A percentile compares a stretch with the other conserved stretches of the same genome.
Conservation (phyloP, 176 grass and related monocot genomes). For the Areca catechu region DNA sequence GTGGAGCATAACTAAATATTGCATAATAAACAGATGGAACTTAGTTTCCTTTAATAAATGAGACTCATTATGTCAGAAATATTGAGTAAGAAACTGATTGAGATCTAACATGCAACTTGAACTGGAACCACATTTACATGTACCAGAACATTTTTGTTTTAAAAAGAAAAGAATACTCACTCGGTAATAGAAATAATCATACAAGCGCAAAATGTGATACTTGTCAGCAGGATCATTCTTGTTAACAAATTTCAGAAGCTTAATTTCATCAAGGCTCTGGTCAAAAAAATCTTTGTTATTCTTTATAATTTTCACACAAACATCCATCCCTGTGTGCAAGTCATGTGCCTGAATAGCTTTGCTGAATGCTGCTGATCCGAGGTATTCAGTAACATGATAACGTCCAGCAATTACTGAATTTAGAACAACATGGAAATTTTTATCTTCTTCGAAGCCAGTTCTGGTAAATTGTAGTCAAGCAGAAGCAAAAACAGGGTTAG, state of each 20-base stretch:
- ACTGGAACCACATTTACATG: too few species aligned
- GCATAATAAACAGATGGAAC: too few species aligned
- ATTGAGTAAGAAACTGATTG: too few species aligned
- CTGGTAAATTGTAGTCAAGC: slow-evolving; percentile 33
- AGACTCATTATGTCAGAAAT: too few species aligned
- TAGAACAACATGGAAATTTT: slow-evolving; percentile 92
- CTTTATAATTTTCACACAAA: slow-evolving; percentile 99
- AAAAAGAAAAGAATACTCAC: slow-evolving; percentile 25
- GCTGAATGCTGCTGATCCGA: slow-evolving; percentile 97
- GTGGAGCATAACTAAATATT: too few species aligned
- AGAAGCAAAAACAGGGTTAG: slow-evolving; percentile 22
- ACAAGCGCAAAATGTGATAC: slow-evolving; percentile 85
- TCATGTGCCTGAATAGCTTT: slow-evolving; percentile 99
- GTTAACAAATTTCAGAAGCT: slow-evolving; percentile 98
- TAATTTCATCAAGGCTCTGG: slow-evolving; percentile 99
- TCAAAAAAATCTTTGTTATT: slow-evolving; percentile 99
- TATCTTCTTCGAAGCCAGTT: slow-evolving; percentile 99
- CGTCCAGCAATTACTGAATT: slow-evolving; percentile 95
- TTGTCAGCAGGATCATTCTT: slow-evolving; percentile 95
- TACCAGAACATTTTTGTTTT: too few species aligned
- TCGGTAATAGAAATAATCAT: slow-evolving; percentile 98
- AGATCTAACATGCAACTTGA: too few species aligned
- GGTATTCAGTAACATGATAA: slow-evolving; percentile 96
- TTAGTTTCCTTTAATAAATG: too few species aligned
- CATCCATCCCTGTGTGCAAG: slow-evolving; percentile 98